Conservation (phyloP, 805 yeast genomes). For the Wickerhamia fluorescens region DNA sequence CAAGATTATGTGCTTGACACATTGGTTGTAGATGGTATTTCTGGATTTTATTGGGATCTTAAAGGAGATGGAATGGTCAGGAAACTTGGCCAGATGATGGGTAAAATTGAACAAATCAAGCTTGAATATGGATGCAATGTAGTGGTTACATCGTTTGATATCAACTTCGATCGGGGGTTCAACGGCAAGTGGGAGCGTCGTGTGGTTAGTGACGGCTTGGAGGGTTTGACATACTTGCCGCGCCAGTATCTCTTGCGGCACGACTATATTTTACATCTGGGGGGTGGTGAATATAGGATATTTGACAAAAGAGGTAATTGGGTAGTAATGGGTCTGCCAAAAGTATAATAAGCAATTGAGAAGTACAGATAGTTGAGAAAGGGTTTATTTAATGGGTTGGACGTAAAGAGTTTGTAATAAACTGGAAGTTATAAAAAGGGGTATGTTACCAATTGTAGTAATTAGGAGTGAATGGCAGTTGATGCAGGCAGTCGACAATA, state of each 20-base stretch:
- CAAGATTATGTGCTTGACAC: conserved; percentile 5
- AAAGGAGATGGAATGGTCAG: conserved; percentile 5
- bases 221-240: conserved; percentile 1
- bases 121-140: conserved; percentile 20
- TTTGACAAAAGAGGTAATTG: conserved; percentile 1
- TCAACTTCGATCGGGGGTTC: conserved; percentile 24
- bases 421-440: too few species aligned
- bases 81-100: conserved; percentile 6
- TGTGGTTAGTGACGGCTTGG: conserved; percentile 1
- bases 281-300: conserved; percentile 1
- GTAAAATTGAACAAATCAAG: conserved; percentile 7
- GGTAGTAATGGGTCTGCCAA: too few species aligned
- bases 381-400: too few species aligned
- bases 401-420: too few species aligned
- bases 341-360: too few species aligned
- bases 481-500: too few species aligned
- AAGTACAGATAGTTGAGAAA: too few species aligned
- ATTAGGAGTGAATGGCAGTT: too few species aligned
- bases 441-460: too few species aligned
- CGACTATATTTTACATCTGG: conserved; percentile 1
- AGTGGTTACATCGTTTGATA: conserved; percentile 22
- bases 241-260: conserved; percentile 1
- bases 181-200: conserved; percentile 5
- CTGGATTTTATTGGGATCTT: conserved; percentile 29
- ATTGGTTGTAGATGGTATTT: conserved; percentile 24